Conservation (phyloP, 2,329 filamentous ascomycete species). For the Penicillium sp. region DNA sequence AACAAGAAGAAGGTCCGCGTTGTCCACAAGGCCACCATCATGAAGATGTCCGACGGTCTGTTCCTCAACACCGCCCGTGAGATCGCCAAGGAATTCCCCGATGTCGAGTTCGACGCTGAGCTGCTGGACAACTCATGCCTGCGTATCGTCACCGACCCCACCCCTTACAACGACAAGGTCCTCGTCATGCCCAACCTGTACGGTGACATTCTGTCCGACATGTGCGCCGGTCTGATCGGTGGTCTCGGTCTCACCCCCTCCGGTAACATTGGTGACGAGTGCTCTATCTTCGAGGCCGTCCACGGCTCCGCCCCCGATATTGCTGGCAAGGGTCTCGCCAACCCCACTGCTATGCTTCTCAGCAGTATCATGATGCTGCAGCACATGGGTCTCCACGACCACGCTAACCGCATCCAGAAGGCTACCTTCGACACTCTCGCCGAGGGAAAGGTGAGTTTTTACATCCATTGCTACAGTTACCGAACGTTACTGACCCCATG, state of each 20-base stretch:
- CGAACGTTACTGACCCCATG: not conserved
- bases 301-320: conserved; percentile 97
- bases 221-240: conserved; percentile 98
- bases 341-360: conserved; percentile 93
- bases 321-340: conserved; percentile 90
- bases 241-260: conserved; percentile 96
- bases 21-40: conserved; percentile 99
- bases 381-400: conserved; percentile 86
- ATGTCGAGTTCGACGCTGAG: conserved; percentile 95
- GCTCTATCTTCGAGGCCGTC: conserved; percentile 99
- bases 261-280: conserved; percentile 98
- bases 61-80: conserved; percentile 86
- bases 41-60: conserved; percentile 99
- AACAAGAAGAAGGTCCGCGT: conserved; percentile 96
- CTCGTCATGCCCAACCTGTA: conserved; percentile 97
- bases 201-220: conserved; percentile 98
- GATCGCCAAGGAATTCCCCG: conserved; percentile 91
- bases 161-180: conserved; percentile 98
- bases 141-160: conserved; percentile 95
- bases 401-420: conserved; percentile 85
- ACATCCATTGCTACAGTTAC: not conserved
- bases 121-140: conserved; percentile 98
- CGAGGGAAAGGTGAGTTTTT: conserved; percentile 74
- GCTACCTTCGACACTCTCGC: conserved; percentile 93
- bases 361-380: conserved; percentile 99